Percentiles rank a stretch among this genome's conserved stretches.
Evolutionary conservation across 1,284 basidiomycete species (phyloP).

Genomic region (Marasmius tenuissimus): DNA sequence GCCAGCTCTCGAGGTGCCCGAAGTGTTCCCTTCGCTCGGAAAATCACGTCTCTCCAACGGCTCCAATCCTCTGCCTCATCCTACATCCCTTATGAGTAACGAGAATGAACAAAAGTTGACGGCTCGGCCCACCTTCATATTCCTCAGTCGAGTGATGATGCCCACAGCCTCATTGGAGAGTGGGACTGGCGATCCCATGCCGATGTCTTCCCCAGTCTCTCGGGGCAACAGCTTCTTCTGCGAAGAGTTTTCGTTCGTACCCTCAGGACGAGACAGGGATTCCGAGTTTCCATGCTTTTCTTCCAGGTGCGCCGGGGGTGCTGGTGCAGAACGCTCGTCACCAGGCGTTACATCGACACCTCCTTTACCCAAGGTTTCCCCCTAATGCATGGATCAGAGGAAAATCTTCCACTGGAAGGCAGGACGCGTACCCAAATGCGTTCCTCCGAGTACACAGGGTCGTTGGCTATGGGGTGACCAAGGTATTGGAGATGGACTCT

Average conservation of each 20-base stretch:
- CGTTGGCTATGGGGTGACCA: constrained; percentile 92
- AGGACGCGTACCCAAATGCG: constrained; percentile 73
- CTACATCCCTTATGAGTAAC: constrained; percentile 31
- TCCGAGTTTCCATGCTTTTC: constrained; percentile 18
- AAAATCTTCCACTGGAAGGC: not conserved
- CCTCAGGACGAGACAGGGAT: constrained; percentile 6
- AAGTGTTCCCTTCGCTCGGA: constrained; percentile 66
- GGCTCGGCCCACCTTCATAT: constrained; percentile 66
- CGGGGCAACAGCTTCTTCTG: constrained; percentile 60
- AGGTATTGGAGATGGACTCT: constrained; percentile 96
- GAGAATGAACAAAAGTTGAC: not conserved
- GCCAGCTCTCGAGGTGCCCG: constrained; percentile 45
- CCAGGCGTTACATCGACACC: constrained; percentile 76
- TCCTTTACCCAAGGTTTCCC: constrained; percentile 72
- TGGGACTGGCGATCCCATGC: constrained; percentile 86
- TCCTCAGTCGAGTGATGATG: constrained; percentile 81
- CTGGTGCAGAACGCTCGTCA: constrained; percentile 62
- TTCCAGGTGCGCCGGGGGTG: constrained; percentile 59
- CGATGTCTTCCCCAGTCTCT: constrained; percentile 84
- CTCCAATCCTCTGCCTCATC: constrained; percentile 94
- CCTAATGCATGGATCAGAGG: constrained; percentile 40
- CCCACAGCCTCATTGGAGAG: constrained; percentile 84
- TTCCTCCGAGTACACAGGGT: constrained; percentile 80
- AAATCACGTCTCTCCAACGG: constrained; percentile 83
- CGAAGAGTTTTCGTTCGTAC: not conserved